Evolutionary conservation across 2,329 filamentous ascomycete genomes (phyloP), one percentile per base, ranked within the genome.

Genomic region (Neonectria ditissima): DNA sequence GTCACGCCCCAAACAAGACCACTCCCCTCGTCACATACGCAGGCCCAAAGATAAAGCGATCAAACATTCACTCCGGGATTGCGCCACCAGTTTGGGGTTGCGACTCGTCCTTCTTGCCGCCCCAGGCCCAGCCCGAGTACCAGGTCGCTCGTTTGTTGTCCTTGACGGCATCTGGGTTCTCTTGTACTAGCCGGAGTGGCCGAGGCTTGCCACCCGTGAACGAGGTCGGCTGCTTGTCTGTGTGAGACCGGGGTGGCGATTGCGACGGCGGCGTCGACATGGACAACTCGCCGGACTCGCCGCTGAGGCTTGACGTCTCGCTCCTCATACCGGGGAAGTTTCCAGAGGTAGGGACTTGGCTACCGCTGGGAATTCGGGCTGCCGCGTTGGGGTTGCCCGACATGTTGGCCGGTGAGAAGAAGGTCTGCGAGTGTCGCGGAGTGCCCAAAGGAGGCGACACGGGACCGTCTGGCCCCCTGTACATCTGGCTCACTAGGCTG

Each of bases 401-500:
- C 47, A 83, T 79, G 48, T 79, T 79, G 69, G 78, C 82, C 70
- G 81, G 79, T 14, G 80, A 80, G 78, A 92, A 92, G 80, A 91
- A 91, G 32, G 87, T 88, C 73, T 87, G 84, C 66, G 87, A 87
- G 75, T 86, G 82, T 65, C 90, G 80, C 71, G 88, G 80, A 77
- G 88, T 83, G 69, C 82, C 82, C 26, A 89, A 80, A 4, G 86
- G 81, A 47, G 88, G 84, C 22, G 89, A 91, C 45, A 87, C 83
- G 9, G 89, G 86, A 4, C 87, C 86, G 22, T 91, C 86, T 10
- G 89, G 87, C 14, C 91, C 91, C 74, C 90, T 91, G 81, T 97
- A 97, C 92, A 97, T 97, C 78, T 94, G 94, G 72, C 92, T 93
- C 52, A 97, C 91, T 30, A 97, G 87, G 63, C 86, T 88, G 8